A percentile compares a stretch with the other conserved stretches of the same genome.
Evolutionary conservation across 2,329 filamentous ascomycete genomes (phyloP).

Genomic region (Fusarium nelsonii): DNA sequence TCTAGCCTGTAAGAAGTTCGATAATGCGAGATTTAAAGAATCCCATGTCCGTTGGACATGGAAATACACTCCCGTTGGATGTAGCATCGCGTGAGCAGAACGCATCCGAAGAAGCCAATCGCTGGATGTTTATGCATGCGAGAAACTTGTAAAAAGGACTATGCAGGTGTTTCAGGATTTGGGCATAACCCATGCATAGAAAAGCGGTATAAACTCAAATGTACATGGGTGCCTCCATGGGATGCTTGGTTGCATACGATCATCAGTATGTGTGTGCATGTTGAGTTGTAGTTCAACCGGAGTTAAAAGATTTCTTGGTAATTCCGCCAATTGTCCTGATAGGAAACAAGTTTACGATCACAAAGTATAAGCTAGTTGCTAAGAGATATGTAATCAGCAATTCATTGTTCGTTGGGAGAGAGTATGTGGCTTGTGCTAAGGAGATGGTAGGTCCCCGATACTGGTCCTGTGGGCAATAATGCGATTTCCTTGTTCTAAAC

Average conservation of each 20-base stretch:
- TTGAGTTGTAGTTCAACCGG: neutral
- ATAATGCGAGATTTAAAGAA: slow-evolving; percentile 27
- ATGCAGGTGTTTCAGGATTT: slow-evolving; percentile 24
- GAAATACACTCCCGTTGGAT: neutral
- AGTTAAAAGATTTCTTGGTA: slow-evolving; percentile 13
- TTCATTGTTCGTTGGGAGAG: neutral
- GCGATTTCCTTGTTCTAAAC: neutral
- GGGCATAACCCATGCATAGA: slow-evolving; percentile 4
- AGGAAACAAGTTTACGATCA: neutral
- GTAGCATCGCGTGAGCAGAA: neutral
- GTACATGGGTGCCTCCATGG: neutral
- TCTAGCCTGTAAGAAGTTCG: slow-evolving; percentile 11
- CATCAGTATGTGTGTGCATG: neutral
- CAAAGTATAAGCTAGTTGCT: neutral
- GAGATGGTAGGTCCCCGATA: neutral
- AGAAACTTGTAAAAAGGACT: neutral
- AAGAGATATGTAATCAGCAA: neutral
- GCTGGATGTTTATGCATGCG: neutral
- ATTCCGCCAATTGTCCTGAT: slow-evolving; percentile 5
- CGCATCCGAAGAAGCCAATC: neutral
- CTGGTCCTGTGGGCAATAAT: neutral
- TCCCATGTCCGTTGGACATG: slow-evolving; percentile 7
- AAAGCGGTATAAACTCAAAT: neutral
- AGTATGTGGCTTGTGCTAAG: slow-evolving; percentile 3
- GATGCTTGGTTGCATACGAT: neutral